Evolutionary conservation across 345 rosid species (phyloP).

Genomic region (Cardiospermum halicacabum): DNA sequence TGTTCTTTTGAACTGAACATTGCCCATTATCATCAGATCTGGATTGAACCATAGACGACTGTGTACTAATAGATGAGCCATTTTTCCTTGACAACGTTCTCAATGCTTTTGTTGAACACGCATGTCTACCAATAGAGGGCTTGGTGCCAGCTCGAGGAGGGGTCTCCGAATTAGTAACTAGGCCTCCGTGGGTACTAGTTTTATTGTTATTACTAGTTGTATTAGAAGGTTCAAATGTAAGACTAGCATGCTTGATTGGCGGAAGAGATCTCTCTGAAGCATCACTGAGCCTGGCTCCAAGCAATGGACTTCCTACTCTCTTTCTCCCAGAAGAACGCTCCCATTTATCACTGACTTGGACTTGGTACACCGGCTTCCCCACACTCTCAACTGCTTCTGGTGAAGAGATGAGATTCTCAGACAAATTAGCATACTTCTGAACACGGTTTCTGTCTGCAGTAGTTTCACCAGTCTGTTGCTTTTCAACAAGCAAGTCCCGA

Average conservation of each 20-base stretch:
- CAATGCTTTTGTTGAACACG: conserved; percentile 26
- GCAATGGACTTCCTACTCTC: conserved; percentile 28
- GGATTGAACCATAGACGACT: conserved; percentile 27
- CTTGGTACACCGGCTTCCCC: conserved; percentile 23
- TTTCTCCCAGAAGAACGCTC: conserved; percentile 39
- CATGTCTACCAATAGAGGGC: conserved; percentile 18
- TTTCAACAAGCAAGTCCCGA: conserved; percentile 40
- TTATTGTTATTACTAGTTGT: conserved; percentile 32
- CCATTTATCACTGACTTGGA: conserved; percentile 20
- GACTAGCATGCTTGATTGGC: conserved; percentile 28
- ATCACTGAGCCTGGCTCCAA: conserved; percentile 21
- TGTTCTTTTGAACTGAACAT: conserved; percentile 28
- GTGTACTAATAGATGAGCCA: conserved; percentile 22
- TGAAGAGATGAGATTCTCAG: conserved; percentile 31
- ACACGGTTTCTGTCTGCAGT: conserved; percentile 28
- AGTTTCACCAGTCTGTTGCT: conserved; percentile 40
- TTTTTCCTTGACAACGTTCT: conserved; percentile 37
- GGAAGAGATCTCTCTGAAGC: conserved; percentile 20
- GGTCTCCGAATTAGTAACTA: conserved; percentile 18
- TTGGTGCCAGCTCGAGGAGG: conserved; percentile 17
- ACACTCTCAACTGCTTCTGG: conserved; percentile 28
- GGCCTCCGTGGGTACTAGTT: conserved; percentile 13
- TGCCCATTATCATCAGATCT: conserved; percentile 23
- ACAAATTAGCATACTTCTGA: conserved; percentile 29
- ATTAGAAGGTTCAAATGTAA: conserved; percentile 23